Conservation (phyloP, 2,329 filamentous ascomycete genomes). For the Leptographium galeiforme region DNA sequence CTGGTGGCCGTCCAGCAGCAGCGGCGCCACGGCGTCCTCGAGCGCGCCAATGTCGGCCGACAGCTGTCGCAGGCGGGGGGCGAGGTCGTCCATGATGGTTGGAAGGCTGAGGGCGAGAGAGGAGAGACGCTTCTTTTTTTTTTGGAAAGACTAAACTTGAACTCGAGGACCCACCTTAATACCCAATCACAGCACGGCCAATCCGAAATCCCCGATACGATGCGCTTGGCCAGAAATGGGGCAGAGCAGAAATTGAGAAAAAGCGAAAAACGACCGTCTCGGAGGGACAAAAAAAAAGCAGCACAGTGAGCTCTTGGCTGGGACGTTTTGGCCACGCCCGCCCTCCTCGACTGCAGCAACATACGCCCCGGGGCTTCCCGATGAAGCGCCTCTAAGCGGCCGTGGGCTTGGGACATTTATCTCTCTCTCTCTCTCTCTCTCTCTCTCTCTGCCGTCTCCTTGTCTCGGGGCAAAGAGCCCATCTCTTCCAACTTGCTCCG, state of each 20-base stretch:
- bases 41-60: constrained; percentile 69
- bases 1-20: constrained; percentile 32
- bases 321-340: too few species aligned
- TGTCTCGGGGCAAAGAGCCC: too few species aligned
- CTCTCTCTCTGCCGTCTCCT: too few species aligned
- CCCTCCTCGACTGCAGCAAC: too few species aligned
- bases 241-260: not conserved
- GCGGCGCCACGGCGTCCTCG: constrained; percentile 58
- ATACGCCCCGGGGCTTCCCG: too few species aligned
- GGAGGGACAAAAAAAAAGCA: not conserved
- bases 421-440: too few species aligned
- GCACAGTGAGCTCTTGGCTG: not conserved
- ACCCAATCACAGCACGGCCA: constrained; percentile 4
- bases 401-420: too few species aligned
- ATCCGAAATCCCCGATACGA: not conserved
- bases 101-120: not conserved
- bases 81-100: constrained; percentile 32
- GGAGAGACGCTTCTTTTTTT: not conserved
- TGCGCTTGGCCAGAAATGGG: not conserved
- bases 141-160: not conserved
- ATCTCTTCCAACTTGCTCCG: too few species aligned
- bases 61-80: constrained; percentile 58
- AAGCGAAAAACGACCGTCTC: not conserved
- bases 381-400: too few species aligned
- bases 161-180: not conserved